Base-by-base conservation (phyloP, 2,329 filamentous ascomycete species). In the Fusarium mangiferae region DNA sequence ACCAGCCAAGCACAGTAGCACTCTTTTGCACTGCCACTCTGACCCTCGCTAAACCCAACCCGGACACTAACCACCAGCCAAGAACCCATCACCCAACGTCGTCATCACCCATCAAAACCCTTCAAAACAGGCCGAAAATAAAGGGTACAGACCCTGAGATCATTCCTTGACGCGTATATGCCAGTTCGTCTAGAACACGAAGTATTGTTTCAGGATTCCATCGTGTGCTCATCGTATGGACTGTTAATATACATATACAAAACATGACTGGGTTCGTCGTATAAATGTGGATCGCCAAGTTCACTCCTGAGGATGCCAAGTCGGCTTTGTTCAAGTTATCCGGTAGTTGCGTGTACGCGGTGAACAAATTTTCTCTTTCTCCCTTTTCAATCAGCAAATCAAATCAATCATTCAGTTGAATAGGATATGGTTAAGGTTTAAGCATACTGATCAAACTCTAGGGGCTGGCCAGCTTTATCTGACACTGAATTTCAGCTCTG, bases 211-310 rank as follows among this genome's bases (percentile, higher is more conserved):
- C 41, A 35, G 11, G 15, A 6, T 38, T 7, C 17, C 14, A 2
- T 36, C 18, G 6, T 35, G 18, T 28, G 41, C 14, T 8, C 15
- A 15, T n/a, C 11, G 7, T 14, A 26, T 1, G 30, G 18, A 22
- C 6, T n/a, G 15, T 9, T 51, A 24, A 38, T 59, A 10, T 3
- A 28, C 6, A 20, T n/a, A 24, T 9, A 4, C 5, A 30, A 35
- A 35, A n/a, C 12, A 14, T 68, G 54, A 68, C 63, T 68, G 63
- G 65, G 65, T 54, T 68, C 12, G 11, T 68, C 65, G 65, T 68
- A 68, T 36, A 68, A 54, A 36, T 62, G 65, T 68, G 65, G 65
- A 61, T 33, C 65, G 65, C 65, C 65, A 68, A 68, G 63, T 26
- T 28, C 52, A 13, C 17, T 68, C 45, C 18, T 51, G 39, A 52